phyloP scores from a whole-genome alignment of 2,329 filamentous ascomycete genomes.

The Calonectria pteridis region DNA sequence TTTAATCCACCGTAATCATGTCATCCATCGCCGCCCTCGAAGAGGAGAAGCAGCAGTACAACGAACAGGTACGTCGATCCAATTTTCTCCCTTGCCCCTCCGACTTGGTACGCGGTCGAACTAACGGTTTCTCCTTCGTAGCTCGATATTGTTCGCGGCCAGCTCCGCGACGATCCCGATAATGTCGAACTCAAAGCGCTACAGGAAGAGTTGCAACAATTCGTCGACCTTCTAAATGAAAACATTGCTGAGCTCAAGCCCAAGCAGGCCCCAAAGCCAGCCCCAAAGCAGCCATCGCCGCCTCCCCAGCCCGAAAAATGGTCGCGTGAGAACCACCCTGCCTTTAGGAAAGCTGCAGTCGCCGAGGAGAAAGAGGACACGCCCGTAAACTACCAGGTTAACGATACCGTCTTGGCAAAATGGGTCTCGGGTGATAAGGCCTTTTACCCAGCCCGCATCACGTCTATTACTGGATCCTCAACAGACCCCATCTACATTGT shows the following conservation, averaged over 20 bases:
- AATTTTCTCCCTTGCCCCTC: neutral
- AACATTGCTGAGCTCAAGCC: constrained; percentile 83
- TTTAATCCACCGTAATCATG: constrained; percentile 36
- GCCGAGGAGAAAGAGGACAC: constrained; percentile 64
- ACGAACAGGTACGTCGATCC: constrained; percentile 64
- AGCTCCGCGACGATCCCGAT: constrained; percentile 83
- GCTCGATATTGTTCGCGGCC: constrained; percentile 82
- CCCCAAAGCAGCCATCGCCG: constrained; percentile 59
- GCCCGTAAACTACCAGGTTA: constrained; percentile 79
- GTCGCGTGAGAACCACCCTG: constrained; percentile 84
- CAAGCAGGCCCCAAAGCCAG: constrained; percentile 59
- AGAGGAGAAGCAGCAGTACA: constrained; percentile 66
- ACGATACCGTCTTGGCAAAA: constrained; percentile 90
- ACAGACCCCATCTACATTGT: constrained; percentile 93
- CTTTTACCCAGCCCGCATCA: constrained; percentile 94
- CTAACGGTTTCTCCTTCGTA: constrained; percentile 52
- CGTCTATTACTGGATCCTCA: constrained; percentile 92
- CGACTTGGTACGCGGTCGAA: neutral
- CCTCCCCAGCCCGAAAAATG: constrained; percentile 77
- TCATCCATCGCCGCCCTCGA: constrained; percentile 57
- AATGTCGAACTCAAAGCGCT: constrained; percentile 83
- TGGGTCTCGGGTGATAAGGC: constrained; percentile 90
- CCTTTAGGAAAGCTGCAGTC: constrained; percentile 69
- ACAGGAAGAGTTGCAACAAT: constrained; percentile 83
- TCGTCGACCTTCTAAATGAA: constrained; percentile 83